Evolutionary conservation across 352 stramenopile genomes (phyloP), one percentile per base, ranked within the genome.

Genomic region (Phytophthora crassamura): DNA sequence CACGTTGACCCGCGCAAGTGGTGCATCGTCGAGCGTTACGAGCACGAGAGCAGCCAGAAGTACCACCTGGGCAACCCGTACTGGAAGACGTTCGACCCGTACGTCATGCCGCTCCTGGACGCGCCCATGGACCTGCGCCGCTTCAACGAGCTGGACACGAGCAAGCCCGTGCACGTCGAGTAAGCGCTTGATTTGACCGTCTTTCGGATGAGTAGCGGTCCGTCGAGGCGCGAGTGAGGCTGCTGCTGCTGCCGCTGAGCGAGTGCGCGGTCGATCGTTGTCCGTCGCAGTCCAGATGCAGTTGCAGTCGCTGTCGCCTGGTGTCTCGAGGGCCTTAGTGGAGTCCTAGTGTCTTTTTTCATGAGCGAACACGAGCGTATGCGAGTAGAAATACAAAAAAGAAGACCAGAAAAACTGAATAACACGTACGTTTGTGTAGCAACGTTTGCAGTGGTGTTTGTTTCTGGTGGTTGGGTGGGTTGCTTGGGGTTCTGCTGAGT

Each of bases 61-160:
- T 65, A 72, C 38, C 67, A 75, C 56, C 46, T 68, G 57, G 67
- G 33, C 8, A 75, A 75, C 55, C 67, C 67, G 36, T 71, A 71
- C 67, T 71, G 50, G 49, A 71, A 70, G 53, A 67, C 60, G 15
- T 75, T 75, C 54, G 60, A 67, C 50, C 54, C 55, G 38, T 72
- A 72, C 52, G 52, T 75, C 18, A 62, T 68, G 11, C 50, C 67
- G 33, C 67, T 75, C 9, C 62, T 75, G 41, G 67, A 75, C 43
- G 32, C 66, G 50, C 59, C 61, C 14, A 71, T 70, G 60, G 67
- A 75, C 16, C 39, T 70, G 52, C 68, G 53, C 45, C 68, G 58
- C 30, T 76, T 76, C 59, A 69, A 76, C 49, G 68, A 76, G 58
- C 64, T 76, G 58, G 63, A 76, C 45, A 76, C 63, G 48, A 76